Evolutionary conservation across 768 basidiomycete species (phyloP), one percentile per base, ranked within the genome.

Genomic region (Boletus rex-veris): DNA sequence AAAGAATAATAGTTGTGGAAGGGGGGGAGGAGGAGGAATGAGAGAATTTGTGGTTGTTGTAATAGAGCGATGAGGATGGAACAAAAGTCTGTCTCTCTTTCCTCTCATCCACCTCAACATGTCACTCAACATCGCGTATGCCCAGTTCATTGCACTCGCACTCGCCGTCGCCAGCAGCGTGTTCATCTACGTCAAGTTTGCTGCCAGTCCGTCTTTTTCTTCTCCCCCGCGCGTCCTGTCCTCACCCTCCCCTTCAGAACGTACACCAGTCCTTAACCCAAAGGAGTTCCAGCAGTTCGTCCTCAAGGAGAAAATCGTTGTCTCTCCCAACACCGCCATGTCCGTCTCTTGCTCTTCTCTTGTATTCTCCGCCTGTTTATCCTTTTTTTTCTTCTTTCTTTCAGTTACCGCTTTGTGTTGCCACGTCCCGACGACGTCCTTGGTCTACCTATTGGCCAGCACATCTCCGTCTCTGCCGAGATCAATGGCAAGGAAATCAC

Each of bases 291-390:
- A 88, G 62, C 77, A 86, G 58, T 98, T 91, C 75, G 80, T 88
- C 26, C 82, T 99, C 53, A 73, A 75, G 50, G 80, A 90, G 62
- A 97, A 96, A 73, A 85, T 83, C 44, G 75, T 82, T 62, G 78
- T 98, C 50, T 98, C 95, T 8, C 91, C 90, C 58, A 99, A 99
- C 74, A 99, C 97, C 37, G 96, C 97, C 65, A 80, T 93, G 92
- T 98, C 58, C 54, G 86, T 71, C 38, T 35, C 45, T 48, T 37
- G 28, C 44, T n/a, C 44, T 41, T 21, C 26, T 10, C 18, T 47
- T 45, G 24, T 1, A 30, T 15, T 28, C 4, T 11, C 39, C 24
- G 4, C 1, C 15, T 21, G 10, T n/a, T 50, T 45, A 35, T 16
- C 18, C 45, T 11, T 47, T n/a, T 10, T 11, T 42, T 12, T 37